phyloP scores from a whole-genome alignment of 192 early-diverging fungal species.

The Phycomyces nitens region DNA sequence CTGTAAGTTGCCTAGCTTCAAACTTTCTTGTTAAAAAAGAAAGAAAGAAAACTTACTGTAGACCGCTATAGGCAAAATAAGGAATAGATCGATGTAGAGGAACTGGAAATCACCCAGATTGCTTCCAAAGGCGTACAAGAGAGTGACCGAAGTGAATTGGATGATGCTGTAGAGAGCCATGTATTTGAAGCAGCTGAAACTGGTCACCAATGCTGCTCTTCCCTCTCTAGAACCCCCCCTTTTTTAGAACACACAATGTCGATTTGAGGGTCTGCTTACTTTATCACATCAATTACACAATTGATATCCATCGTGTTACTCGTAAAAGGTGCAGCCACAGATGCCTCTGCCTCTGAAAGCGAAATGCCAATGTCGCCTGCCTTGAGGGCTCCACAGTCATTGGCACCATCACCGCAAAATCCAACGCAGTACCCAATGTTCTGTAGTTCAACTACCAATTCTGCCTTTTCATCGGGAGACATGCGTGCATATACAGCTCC shows the following conservation, averaged over 20 bases:
- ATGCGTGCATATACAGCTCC: slow-evolving; percentile 93
- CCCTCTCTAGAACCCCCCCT: slow-evolving; percentile 80
- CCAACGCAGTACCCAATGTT: slow-evolving; percentile 88
- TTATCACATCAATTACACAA: slow-evolving; percentile 89
- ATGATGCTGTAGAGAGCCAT: slow-evolving; percentile 98
- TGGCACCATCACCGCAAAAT: slow-evolving; percentile 99
- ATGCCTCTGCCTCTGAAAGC: slow-evolving; percentile 95
- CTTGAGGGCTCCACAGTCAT: slow-evolving; percentile 96
- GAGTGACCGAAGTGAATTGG: slow-evolving; percentile 91
- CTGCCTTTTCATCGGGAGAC: slow-evolving; percentile 98
- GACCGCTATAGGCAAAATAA: slow-evolving; percentile 86
- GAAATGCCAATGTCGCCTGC: slow-evolving; percentile 95
- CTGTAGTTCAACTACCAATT: slow-evolving; percentile 87
- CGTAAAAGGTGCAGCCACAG: slow-evolving; percentile 97
- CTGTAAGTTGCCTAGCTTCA: not conserved
- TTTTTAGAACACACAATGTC: slow-evolving; percentile 4
- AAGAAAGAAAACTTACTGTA: slow-evolving; percentile 47
- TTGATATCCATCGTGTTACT: slow-evolving; percentile 84
- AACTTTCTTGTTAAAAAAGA: slow-evolving; percentile 4
- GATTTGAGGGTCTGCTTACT: slow-evolving; percentile 27
- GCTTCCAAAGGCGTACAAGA: slow-evolving; percentile 84
- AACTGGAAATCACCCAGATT: slow-evolving; percentile 96
- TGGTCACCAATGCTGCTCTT: slow-evolving; percentile 92
- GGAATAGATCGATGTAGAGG: slow-evolving; percentile 88
- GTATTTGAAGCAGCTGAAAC: slow-evolving; percentile 98